A percentile compares a stretch with the other conserved stretches of the same genome.
These are phyloP conservation scores for Dothideomycetes sp. DNA, from an alignment of 2,329 filamentous ascomycete species.

Conservation along the genomic window DNA sequence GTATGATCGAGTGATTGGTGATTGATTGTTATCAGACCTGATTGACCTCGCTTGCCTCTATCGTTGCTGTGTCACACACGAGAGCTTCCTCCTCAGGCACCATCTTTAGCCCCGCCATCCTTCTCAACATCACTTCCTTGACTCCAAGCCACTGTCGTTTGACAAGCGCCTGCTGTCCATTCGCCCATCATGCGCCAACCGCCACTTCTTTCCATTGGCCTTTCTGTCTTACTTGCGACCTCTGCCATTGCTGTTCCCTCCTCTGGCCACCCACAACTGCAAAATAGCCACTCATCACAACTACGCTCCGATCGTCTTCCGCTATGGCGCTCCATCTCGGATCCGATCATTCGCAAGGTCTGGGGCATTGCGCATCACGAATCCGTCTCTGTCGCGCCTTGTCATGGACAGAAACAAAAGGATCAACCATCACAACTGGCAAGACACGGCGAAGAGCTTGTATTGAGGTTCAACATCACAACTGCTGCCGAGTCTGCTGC, in stretches of 20 bases:
- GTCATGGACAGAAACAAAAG: background rate
- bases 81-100: no score
- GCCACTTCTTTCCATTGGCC: conserved; percentile 4
- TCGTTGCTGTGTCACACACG: no score
- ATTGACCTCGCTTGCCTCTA: no score
- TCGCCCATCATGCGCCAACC: conserved; percentile 7
- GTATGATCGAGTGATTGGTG: no score
- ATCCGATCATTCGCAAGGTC: conserved; percentile 11
- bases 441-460: conserved; percentile 68
- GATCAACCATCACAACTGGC: conserved; percentile 10
- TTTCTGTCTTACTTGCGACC: conserved; percentile 1
- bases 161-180: background rate
- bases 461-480: conserved; percentile 76
- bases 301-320: conserved; percentile 5
- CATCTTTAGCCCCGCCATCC: no score
- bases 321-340: conserved; percentile 10
- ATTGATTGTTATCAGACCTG: no score
- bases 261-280: background rate
- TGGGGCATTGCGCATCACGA: conserved; percentile 3
- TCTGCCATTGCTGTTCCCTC: conserved; percentile 8
- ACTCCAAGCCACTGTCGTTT: no score
- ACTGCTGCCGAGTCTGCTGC: conserved; percentile 56
- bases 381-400: conserved; percentile 12
- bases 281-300: conserved; percentile 2
- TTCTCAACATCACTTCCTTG: no score